Evolutionary conservation across 2,329 filamentous ascomycete genomes (phyloP).

Genomic region (Colletotrichum musae): DNA sequence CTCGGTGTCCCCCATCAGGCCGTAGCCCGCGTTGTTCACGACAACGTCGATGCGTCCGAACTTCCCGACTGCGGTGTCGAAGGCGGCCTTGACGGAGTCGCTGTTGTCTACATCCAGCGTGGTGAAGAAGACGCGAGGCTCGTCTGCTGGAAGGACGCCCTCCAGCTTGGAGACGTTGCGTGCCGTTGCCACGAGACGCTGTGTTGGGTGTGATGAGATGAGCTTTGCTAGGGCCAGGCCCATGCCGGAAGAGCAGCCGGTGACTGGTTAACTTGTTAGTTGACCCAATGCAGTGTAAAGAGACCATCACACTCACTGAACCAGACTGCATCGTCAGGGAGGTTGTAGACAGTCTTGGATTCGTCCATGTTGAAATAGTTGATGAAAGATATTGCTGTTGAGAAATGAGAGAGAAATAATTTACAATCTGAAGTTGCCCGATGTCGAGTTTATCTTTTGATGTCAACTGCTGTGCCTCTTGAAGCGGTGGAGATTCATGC

Average conservation of each 20-base stretch:
- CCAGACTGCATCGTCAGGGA: conserved; percentile 20
- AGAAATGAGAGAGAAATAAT: no score
- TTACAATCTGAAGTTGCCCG: no score
- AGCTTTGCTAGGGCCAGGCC: conserved; percentile 57
- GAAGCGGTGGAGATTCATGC: no score
- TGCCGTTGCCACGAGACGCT: conserved; percentile 62
- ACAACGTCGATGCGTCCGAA: conserved; percentile 13
- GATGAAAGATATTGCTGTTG: no score
- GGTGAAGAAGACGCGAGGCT: conserved; percentile 61
- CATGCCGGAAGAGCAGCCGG: conserved; percentile 63
- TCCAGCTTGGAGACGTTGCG: conserved; percentile 54
- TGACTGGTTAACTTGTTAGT: conserved; percentile 48
- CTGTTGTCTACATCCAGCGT: conserved; percentile 69
- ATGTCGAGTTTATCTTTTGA: no score
- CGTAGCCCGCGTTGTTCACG: conserved; percentile 4
- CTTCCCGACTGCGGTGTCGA: conserved; percentile 53
- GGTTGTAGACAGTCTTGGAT: not conserved
- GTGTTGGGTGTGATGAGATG: conserved; percentile 53
- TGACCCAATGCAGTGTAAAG: not conserved
- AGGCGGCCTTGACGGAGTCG: conserved; percentile 50
- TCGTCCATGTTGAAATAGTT: not conserved
- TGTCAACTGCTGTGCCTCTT: no score
- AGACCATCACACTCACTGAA: conserved; percentile 2
- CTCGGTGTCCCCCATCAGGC: conserved; percentile 15
- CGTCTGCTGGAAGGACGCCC: conserved; percentile 53